phyloP scores from a whole-genome alignment of 1,284 basidiomycete species.

The Spongispora temasekensis region DNA sequence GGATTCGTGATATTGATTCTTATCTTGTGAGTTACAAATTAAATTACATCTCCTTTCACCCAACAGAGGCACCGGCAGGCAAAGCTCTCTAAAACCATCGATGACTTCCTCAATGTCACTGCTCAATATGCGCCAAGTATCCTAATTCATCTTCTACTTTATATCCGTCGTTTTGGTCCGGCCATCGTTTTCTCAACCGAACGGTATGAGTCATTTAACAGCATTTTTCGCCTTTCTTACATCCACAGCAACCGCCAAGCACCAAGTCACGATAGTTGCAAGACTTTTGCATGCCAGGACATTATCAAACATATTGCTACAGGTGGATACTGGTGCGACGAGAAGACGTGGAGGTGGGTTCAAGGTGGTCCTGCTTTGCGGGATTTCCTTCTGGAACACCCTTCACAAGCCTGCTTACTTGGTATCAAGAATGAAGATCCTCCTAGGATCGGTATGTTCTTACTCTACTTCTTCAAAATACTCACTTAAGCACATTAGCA shows the following conservation, averaged over 20 bases:
- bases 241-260: conserved; percentile 21
- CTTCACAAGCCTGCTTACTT: background rate
- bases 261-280: too few relatives aligned
- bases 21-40: conserved; percentile 1
- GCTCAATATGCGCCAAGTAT: too few relatives aligned
- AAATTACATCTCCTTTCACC: too few relatives aligned
- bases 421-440: background rate
- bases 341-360: background rate
- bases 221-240: conserved; percentile 7
- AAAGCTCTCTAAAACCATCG: too few relatives aligned
- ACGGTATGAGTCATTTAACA: conserved; percentile 10
- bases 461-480: background rate
- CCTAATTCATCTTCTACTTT: too few relatives aligned
- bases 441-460: background rate
- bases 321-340: background rate
- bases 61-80: too few relatives aligned
- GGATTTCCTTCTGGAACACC: background rate
- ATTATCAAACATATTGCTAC: background rate
- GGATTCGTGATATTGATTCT: background rate
- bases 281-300: background rate
- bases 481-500: background rate
- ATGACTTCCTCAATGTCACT: too few relatives aligned
- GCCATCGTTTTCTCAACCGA: conserved; percentile 13
- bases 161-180: conserved; percentile 10
- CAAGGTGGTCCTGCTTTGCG: background rate